Percentiles rank a stretch among this genome's conserved stretches.
These are phyloP conservation scores for Xanthoceras sorbifolium DNA, from an alignment of 345 rosid species.

Conservation along the genomic window DNA sequence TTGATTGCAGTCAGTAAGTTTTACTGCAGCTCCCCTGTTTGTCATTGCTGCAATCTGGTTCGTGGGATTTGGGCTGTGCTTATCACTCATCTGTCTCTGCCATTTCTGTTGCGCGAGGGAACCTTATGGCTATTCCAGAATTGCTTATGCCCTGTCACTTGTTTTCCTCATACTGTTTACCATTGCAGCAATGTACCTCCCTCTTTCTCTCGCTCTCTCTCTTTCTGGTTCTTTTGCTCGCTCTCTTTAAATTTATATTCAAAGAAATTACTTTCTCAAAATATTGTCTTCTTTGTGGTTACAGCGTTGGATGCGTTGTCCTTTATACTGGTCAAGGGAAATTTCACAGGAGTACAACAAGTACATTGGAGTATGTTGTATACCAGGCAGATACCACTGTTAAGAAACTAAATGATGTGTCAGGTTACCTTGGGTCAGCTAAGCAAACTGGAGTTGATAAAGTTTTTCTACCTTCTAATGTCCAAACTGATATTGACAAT, in stretches of 20 bases:
- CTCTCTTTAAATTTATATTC: background rate
- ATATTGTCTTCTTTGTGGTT: slow-evolving; percentile 21
- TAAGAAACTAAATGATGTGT: slow-evolving; percentile 61
- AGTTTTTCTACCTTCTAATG: slow-evolving; percentile 67
- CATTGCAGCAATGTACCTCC: slow-evolving; percentile 59
- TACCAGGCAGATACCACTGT: slow-evolving; percentile 66
- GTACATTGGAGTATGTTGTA: slow-evolving; percentile 73
- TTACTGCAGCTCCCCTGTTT: slow-evolving; percentile 76
- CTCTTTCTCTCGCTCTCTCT: slow-evolving; percentile 15
- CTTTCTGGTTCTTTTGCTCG: too few species aligned
- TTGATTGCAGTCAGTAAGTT: slow-evolving; percentile 80
- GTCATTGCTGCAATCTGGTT: slow-evolving; percentile 70
- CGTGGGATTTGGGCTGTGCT: slow-evolving; percentile 67
- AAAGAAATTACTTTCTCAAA: background rate
- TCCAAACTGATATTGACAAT: slow-evolving; percentile 88
- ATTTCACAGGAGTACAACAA: slow-evolving; percentile 64
- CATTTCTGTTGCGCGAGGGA: slow-evolving; percentile 48
- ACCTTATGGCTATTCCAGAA: slow-evolving; percentile 58
- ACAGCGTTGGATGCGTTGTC: slow-evolving; percentile 78
- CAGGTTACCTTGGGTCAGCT: slow-evolving; percentile 68
- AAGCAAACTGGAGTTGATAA: slow-evolving; percentile 70
- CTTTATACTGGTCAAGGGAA: slow-evolving; percentile 75
- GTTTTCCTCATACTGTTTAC: slow-evolving; percentile 66
- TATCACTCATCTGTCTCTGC: slow-evolving; percentile 49
- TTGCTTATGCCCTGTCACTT: slow-evolving; percentile 71